Base-by-base conservation (phyloP, 108 stramenopile species). In the Skeletonema menzelii region DNA sequence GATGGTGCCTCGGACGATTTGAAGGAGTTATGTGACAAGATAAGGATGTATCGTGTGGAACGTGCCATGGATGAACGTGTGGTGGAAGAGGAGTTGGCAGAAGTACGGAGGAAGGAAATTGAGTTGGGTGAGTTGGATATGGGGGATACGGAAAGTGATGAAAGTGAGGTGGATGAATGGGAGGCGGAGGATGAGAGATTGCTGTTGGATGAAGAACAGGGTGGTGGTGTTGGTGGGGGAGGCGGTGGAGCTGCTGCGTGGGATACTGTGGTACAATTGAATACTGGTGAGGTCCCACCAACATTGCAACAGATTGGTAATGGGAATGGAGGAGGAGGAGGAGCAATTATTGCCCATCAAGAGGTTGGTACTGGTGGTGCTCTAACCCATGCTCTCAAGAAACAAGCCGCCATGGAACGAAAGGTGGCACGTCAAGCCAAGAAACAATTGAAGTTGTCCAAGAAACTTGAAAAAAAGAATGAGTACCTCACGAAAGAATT, bases 11-110 rank as follows among this genome's bases (percentile, higher is more conserved):
- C 59, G 5, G 47, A 56, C 26, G 77, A 78, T 58, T 61, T 78
- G 65, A 42, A 8, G 40, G 17, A 26, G 1, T 56, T 78, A 35
- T 46, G 59, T 24, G 77, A 78, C 19, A 66, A 31, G 56, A 65
- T 78, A n/a, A 42, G 69, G 31, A 35, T 78, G 77, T 71, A 61
- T 44, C 19, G 59, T n/a, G 65, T 71, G 47, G 77, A 77, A 35
- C 27, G 69, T 24, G 69, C 69, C 20, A 71, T 78, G 77, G 77
- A 78, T 67, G 63, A 61, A 24, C 19, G 69, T 24, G 58, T 55
- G 2, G 37, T 37, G 65, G 77, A 78, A 4, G 77, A 71, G 34
- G 49, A 59, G 44, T 65, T 71, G 58, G 77, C 66, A 17, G n/a
- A 47, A 13, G 10, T 35, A 0, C n/a, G 32, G 3, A 35, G 32